Evolutionary conservation across 371 early-diverging fungal genomes (phyloP).

Genomic region (Apophysomyces ossiformis): DNA sequence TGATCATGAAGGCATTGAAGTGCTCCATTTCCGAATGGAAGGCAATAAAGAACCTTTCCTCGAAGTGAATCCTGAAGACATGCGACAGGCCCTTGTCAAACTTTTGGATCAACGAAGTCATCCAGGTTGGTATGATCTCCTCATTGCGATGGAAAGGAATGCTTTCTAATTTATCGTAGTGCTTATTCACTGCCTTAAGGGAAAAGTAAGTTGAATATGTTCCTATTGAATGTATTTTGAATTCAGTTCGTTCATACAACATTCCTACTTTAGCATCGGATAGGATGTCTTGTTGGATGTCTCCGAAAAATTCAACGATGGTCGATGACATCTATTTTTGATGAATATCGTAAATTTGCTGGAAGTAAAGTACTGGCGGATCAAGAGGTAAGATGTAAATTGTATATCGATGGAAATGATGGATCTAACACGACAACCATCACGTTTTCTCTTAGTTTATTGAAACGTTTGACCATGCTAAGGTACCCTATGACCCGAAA

Average conservation of each 20-base stretch:
- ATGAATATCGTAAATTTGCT: slow-evolving; percentile 93
- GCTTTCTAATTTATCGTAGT: slow-evolving; percentile 31
- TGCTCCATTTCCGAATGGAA: slow-evolving; percentile 79
- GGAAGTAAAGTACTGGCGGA: slow-evolving; percentile 91
- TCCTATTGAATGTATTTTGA: not conserved
- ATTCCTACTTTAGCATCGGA: slow-evolving; percentile 69
- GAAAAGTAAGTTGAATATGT: slow-evolving; percentile 64
- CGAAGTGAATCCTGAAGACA: slow-evolving; percentile 83
- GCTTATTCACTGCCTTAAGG: slow-evolving; percentile 93
- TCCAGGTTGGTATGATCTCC: slow-evolving; percentile 53
- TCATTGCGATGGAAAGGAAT: not conserved
- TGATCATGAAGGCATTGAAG: slow-evolving; percentile 70
- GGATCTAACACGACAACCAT: not conserved
- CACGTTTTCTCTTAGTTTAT: slow-evolving; percentile 60
- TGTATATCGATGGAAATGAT: too few relatives aligned
- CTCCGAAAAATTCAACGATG: slow-evolving; percentile 91
- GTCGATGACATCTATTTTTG: slow-evolving; percentile 95
- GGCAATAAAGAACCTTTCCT: slow-evolving; percentile 96
- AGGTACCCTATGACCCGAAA: slow-evolving; percentile 55
- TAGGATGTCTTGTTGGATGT: slow-evolving; percentile 94
- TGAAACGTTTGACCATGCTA: slow-evolving; percentile 68
- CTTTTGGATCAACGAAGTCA: slow-evolving; percentile 81
- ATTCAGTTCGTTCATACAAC: not conserved
- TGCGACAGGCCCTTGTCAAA: slow-evolving; percentile 78
- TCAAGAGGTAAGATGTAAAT: slow-evolving; percentile 76